Conservation (phyloP, 306 rosid genomes). For the Abrus pulchellus region DNA sequence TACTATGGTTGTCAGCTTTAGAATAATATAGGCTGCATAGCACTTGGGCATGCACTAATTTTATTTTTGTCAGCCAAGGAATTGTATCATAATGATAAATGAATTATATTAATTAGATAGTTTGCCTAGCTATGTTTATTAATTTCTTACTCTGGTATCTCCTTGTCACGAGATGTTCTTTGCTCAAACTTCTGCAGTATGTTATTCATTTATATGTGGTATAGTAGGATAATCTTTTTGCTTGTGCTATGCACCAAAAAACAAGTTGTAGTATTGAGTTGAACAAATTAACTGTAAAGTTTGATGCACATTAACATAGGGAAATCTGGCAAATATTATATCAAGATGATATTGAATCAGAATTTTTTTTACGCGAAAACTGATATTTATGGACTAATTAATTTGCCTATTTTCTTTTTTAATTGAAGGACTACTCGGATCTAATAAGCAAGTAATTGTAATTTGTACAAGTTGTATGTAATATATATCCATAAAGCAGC, state of each 20-base stretch:
- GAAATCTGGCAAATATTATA: neutral
- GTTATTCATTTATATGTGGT: neutral
- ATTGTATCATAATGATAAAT: conserved; percentile 38
- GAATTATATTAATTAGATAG: conserved; percentile 5
- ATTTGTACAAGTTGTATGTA: neutral
- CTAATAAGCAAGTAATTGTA: neutral
- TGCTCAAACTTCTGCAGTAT: neutral
- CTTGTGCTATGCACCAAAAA: neutral
- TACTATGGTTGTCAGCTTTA: conserved; percentile 27
- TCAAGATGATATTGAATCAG: too few relatives aligned
- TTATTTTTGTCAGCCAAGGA: neutral
- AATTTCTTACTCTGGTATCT: neutral
- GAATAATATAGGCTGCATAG: neutral
- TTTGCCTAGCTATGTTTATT: neutral
- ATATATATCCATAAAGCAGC: neutral
- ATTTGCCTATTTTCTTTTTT: neutral
- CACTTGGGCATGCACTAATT: neutral
- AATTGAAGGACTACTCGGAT: neutral
- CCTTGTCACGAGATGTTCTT: neutral
- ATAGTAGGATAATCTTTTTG: neutral
- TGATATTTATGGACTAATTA: neutral
- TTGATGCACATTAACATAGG: too few relatives aligned
- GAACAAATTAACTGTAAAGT: neutral
- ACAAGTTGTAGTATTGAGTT: neutral
- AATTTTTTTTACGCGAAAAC: too few relatives aligned